phyloP scores from a whole-genome alignment of 1,284 basidiomycete genomes.

The Leccinum ponderosum region DNA sequence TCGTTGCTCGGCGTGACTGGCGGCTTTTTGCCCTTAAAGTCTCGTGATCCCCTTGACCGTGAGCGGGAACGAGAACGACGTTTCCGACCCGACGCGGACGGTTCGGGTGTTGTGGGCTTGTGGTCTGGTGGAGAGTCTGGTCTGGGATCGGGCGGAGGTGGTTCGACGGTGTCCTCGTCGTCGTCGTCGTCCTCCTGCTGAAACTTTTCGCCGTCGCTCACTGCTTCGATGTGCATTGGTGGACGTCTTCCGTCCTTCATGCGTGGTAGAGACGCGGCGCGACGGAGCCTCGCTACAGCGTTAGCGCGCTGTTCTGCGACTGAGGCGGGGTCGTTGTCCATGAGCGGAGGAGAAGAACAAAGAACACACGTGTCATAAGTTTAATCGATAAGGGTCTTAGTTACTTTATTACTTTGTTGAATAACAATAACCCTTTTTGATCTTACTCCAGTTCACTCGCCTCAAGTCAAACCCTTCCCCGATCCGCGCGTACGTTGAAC shows the following conservation, averaged over 20 bases:
- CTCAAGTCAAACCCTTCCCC: conserved; percentile 59
- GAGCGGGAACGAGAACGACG: conserved; percentile 66
- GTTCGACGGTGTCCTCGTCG: conserved; percentile 28
- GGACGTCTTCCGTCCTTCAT: conserved; percentile 85
- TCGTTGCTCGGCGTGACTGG: conserved; percentile 52
- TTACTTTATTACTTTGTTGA: too few relatives aligned
- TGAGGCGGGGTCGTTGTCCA: conserved; percentile 43
- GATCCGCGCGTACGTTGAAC: conserved; percentile 55
- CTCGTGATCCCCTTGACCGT: conserved; percentile 71
- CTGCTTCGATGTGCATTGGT: conserved; percentile 76
- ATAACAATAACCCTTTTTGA: conserved; percentile 36
- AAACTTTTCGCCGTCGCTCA: conserved; percentile 73
- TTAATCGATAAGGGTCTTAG: conserved; percentile 23
- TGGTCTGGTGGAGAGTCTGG: conserved; percentile 21
- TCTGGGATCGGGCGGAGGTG: conserved; percentile 17
- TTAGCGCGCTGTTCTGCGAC: conserved; percentile 74
- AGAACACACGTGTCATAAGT: background rate
- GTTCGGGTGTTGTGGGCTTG: conserved; percentile 36
- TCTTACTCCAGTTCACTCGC: conserved; percentile 56
- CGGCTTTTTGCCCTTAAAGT: conserved; percentile 63
- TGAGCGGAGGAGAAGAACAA: background rate
- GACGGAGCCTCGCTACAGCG: conserved; percentile 86
- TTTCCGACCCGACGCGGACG: conserved; percentile 45
- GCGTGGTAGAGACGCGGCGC: conserved; percentile 85
- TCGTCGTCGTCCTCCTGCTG: conserved; percentile 38